A percentile compares a stretch with the other conserved stretches of the same genome.
Evolutionary conservation across 768 basidiomycete species (phyloP).

Genomic region (Harrya chromipes): DNA sequence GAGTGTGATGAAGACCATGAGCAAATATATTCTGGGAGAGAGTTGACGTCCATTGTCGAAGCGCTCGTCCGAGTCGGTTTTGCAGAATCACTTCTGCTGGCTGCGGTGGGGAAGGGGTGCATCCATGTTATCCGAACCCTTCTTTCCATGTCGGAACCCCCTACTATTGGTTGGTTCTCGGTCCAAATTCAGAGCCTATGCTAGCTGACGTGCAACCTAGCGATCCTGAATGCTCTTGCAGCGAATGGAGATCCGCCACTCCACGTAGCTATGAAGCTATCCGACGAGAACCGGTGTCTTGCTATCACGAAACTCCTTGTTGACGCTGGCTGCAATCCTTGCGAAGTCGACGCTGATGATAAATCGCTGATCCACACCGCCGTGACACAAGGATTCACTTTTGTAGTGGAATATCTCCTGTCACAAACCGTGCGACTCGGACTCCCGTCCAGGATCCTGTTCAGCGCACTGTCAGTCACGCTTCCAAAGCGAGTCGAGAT

Average conservation of each 20-base stretch:
- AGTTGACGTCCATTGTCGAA: not conserved
- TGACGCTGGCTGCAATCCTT: not conserved
- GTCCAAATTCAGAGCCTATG: rapidly evolving
- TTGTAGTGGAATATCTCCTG: not conserved
- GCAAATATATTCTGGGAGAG: not conserved
- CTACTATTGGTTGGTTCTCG: not conserved
- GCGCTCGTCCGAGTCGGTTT: not conserved
- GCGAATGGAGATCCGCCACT: constrained; percentile 9
- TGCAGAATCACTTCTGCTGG: constrained; percentile 1
- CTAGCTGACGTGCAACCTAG: not conserved
- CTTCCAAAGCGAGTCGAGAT: not conserved
- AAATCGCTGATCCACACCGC: not conserved
- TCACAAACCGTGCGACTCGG: not conserved
- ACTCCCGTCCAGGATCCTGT: not conserved
- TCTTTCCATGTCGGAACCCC: not conserved
- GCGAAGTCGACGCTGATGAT: not conserved
- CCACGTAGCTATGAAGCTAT: not conserved
- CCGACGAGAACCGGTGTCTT: constrained; percentile 5
- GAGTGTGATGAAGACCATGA: not conserved
- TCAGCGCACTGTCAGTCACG: not conserved
- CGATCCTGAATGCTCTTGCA: not conserved
- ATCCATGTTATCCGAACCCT: not conserved
- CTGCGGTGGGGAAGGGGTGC: constrained; percentile 6
- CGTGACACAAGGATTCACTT: not conserved
- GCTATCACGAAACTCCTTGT: not conserved